These are phyloP conservation scores for Penicillium glabrum DNA, from an alignment of 2,329 filamentous ascomycete species.

Conservation along the genomic window DNA sequence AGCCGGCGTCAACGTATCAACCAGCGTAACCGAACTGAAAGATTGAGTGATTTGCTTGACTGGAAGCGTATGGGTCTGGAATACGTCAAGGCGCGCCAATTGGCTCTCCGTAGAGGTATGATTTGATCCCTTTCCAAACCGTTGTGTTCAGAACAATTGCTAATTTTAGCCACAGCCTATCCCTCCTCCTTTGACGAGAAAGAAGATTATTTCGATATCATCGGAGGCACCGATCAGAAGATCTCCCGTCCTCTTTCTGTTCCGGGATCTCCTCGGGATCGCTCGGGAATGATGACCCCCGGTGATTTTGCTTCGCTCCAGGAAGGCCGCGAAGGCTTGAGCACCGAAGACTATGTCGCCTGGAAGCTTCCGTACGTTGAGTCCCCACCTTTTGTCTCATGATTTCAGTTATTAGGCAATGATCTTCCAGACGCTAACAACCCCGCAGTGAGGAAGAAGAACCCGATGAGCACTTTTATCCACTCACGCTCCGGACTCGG, in stretches of 20 bases:
- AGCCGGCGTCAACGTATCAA: conserved; percentile 96
- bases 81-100: conserved; percentile 94
- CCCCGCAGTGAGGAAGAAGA: conserved; percentile 83
- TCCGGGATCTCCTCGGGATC: conserved; percentile 86
- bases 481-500: conserved; percentile 62
- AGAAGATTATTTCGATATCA: conserved; percentile 84
- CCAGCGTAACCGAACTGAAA: conserved; percentile 94
- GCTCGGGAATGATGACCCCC: conserved; percentile 97
- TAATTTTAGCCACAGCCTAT: conserved; percentile 62
- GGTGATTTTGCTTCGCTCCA: conserved; percentile 96
- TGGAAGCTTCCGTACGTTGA: conserved; percentile 94
- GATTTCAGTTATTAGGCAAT: not conserved
- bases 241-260: conserved; percentile 92
- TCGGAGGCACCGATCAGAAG: conserved; percentile 90
- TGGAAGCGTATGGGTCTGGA: conserved; percentile 99
- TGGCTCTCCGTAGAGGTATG: conserved; percentile 73
- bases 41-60: conserved; percentile 89
- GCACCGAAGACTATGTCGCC: conserved; percentile 94
- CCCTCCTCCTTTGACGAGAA: conserved; percentile 75
- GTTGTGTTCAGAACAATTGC: not conserved
- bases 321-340: conserved; percentile 88
- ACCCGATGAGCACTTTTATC: conserved; percentile 72
- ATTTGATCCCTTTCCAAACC: not conserved
- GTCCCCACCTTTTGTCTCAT: not conserved
- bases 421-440: conserved; percentile 15